Conservation (phyloP, 2,329 filamentous ascomycete genomes). For the Trichoderma citrinoviride region DNA sequence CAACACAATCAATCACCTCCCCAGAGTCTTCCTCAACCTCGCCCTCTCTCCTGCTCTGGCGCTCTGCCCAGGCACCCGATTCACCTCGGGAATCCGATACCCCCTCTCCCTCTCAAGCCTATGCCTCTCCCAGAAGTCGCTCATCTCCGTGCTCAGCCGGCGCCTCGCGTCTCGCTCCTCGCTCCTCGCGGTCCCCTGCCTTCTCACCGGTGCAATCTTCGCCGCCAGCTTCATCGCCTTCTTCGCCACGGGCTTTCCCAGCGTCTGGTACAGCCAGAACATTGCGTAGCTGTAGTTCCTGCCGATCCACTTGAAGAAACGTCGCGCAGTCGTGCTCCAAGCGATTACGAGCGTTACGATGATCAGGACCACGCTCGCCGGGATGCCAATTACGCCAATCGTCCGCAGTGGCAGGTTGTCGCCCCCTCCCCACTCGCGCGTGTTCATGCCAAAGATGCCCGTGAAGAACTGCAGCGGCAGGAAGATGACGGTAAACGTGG, state of each 20-base stretch:
- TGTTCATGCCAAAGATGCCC: constrained; percentile 64
- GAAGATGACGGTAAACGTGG: constrained; percentile 62
- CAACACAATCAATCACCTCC: not conserved
- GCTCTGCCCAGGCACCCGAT: constrained; percentile 29
- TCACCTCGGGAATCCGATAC: constrained; percentile 42
- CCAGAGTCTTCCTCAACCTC: constrained; percentile 7
- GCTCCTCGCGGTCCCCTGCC: constrained; percentile 22
- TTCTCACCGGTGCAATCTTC: constrained; percentile 6
- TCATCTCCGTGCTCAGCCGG: constrained; percentile 34
- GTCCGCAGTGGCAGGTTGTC: constrained; percentile 43
- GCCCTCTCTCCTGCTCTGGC: not conserved
- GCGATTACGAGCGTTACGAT: constrained; percentile 51
- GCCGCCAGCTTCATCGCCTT: constrained; percentile 4
- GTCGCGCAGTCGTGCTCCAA: constrained; percentile 50
- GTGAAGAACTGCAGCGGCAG: constrained; percentile 64
- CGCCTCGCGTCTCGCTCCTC: constrained; percentile 22
- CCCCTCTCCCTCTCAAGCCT: constrained; percentile 40
- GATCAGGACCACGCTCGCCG: constrained; percentile 49
- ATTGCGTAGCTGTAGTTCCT: constrained; percentile 18
- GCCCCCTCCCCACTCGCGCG: constrained; percentile 55
- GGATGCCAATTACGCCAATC: constrained; percentile 50
- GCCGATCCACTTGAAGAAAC: constrained; percentile 31
- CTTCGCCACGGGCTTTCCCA: constrained; percentile 28
- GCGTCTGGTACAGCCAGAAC: constrained; percentile 27
- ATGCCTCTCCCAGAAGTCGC: constrained; percentile 44